Percentiles rank a stretch among this genome's conserved stretches.
phyloP scores from a whole-genome alignment of 306 rosid genomes.

The Glycyrrhiza uralensis region DNA sequence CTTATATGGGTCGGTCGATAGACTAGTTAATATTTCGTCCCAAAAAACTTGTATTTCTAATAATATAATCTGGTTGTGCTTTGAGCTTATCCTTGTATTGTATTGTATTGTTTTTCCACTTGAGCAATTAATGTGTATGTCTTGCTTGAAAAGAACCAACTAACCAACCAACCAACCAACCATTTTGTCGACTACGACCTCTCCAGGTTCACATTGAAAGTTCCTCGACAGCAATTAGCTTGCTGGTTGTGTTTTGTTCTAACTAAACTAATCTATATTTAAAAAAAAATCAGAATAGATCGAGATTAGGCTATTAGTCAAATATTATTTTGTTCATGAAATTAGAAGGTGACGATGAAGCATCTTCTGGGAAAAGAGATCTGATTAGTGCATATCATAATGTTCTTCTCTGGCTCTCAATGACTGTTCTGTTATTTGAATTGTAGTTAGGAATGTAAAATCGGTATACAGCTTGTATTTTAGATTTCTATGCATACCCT shows the following conservation, averaged over 20 bases:
- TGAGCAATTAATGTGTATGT: constrained; percentile 28
- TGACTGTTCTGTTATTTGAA: too few species aligned
- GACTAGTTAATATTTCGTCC: too few species aligned
- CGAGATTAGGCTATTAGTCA: background rate
- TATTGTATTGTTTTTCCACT: constrained; percentile 4
- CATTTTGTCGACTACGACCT: constrained; percentile 35
- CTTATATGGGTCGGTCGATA: too few species aligned
- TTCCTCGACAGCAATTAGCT: constrained; percentile 34
- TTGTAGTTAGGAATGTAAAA: too few species aligned
- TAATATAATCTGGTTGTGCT: constrained; percentile 12
- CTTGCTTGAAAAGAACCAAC: constrained; percentile 15
- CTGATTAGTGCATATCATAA: background rate
- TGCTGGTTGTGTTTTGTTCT: constrained; percentile 21
- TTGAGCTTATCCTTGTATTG: constrained; percentile 12
- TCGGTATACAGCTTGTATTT: too few species aligned
- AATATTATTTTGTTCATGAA: background rate
- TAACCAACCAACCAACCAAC: constrained; percentile 28
- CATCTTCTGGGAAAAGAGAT: background rate
- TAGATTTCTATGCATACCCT: too few species aligned
- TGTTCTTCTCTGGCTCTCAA: background rate
- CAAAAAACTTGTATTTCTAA: background rate
- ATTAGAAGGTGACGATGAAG: constrained; percentile 10
- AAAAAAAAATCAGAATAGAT: background rate
- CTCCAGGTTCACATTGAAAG: constrained; percentile 21
- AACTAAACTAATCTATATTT: background rate